A percentile compares a stretch with the other conserved stretches of the same genome.
Conservation (phyloP, 805 yeast species). For the Cephaloascus fragrans region DNA sequence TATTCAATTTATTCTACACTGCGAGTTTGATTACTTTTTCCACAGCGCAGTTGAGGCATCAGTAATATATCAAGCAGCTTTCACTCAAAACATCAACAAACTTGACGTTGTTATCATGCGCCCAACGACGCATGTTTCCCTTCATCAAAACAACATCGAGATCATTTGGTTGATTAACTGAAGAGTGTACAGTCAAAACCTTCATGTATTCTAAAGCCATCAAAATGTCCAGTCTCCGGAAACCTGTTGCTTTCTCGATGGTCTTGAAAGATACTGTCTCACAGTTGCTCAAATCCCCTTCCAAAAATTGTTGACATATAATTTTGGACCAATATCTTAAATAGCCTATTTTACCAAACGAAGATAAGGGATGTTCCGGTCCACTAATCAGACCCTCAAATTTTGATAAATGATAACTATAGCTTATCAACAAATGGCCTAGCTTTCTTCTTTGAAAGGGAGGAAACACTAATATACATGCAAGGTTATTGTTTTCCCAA, state of each 20-base stretch:
- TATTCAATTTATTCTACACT: too few relatives aligned
- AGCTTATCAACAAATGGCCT: constrained; percentile 75
- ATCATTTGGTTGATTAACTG: constrained; percentile 9
- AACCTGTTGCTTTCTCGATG: constrained; percentile 49
- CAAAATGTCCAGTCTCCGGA: constrained; percentile 52
- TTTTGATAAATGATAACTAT: constrained; percentile 69
- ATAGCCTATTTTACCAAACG: constrained; percentile 69
- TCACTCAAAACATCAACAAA: constrained; percentile 2
- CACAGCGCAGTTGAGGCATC: too few relatives aligned
- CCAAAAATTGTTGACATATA: constrained; percentile 31
- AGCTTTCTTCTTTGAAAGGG: constrained; percentile 76
- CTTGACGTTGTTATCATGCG: constrained; percentile 9
- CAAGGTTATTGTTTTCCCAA: constrained; percentile 75
- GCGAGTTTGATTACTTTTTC: too few relatives aligned
- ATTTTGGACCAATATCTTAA: constrained; percentile 64
- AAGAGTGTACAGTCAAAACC: constrained; percentile 15
- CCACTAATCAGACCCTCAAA: constrained; percentile 63
- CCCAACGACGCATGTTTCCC: constrained; percentile 15
- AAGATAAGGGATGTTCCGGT: constrained; percentile 86
- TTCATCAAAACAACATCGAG: constrained; percentile 11
- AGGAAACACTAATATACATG: constrained; percentile 87
- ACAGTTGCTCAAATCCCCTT: constrained; percentile 23
- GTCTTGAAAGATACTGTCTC: constrained; percentile 32
- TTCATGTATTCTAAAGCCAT: constrained; percentile 50
- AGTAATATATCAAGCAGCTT: constrained; percentile 13